Conservation (phyloP, 371 early-diverging fungal genomes). For the Mortierella sp. region DNA sequence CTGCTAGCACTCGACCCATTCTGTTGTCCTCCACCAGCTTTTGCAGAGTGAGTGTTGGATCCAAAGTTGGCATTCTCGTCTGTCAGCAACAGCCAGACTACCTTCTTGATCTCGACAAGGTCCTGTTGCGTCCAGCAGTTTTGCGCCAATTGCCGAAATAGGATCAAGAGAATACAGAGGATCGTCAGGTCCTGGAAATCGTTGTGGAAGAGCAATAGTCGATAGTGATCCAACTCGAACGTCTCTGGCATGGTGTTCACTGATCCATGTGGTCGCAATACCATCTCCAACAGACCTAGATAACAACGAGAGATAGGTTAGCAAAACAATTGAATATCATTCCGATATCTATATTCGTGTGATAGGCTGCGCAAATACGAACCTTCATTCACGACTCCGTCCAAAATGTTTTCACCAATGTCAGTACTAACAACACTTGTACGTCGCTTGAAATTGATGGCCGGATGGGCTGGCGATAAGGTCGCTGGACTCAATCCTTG, state of each 20-base stretch:
- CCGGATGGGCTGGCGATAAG: conserved; percentile 22
- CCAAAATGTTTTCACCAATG: conserved; percentile 56
- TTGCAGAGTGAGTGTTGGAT: conserved; percentile 25
- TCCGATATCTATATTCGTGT: background rate
- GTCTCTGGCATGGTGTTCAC: conserved; percentile 65
- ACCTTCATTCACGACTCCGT: conserved; percentile 58
- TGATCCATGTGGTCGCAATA: conserved; percentile 37
- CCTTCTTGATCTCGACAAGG: conserved; percentile 60
- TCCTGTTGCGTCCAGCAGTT: conserved; percentile 59
- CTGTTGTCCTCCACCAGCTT: background rate
- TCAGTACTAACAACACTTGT: conserved; percentile 39
- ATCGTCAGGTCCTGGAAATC: conserved; percentile 84
- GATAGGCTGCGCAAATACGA: background rate
- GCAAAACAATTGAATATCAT: background rate
- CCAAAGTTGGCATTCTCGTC: conserved; percentile 59
- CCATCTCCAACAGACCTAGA: conserved; percentile 55
- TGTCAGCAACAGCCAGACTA: conserved; percentile 56
- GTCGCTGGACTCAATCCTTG: conserved; percentile 45
- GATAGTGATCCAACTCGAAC: conserved; percentile 72
- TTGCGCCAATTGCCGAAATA: conserved; percentile 72
- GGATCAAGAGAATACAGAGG: conserved; percentile 70
- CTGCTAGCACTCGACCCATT: conserved; percentile 2
- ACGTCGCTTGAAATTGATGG: conserved; percentile 28
- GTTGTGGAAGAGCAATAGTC: conserved; percentile 75
- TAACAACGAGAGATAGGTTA: background rate